Evolutionary conservation across 2,329 filamentous ascomycete genomes (phyloP).

Genomic region (Trichoderma polysporum): DNA sequence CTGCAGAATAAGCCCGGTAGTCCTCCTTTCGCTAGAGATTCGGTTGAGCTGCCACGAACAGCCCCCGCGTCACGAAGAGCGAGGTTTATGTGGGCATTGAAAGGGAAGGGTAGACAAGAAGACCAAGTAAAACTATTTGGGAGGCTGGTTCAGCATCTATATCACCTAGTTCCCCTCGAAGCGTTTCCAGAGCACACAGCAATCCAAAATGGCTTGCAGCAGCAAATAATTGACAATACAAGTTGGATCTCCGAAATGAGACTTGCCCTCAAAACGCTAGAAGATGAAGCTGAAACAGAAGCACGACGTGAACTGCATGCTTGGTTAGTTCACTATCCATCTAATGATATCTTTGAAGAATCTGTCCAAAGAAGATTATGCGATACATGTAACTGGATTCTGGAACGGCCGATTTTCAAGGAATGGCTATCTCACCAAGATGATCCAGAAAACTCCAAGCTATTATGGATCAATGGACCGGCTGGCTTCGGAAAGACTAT

Average conservation of each 20-base stretch:
- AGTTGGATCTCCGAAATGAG: not conserved
- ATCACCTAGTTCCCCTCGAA: not conserved
- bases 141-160: not conserved
- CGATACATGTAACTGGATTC: not conserved
- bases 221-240: not conserved
- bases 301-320: not conserved
- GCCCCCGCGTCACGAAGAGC: not conserved
- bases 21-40: not conserved
- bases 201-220: not conserved
- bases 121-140: not conserved
- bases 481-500: not conserved
- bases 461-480: constrained; percentile 24
- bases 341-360: not conserved
- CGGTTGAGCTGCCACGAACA: not conserved
- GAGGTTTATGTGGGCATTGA: not conserved
- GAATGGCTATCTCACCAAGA: not conserved
- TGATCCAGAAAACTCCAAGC: not conserved
- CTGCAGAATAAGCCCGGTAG: not conserved
- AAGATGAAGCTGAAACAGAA: not conserved
- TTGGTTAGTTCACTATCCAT: not conserved
- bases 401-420: not conserved
- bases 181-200: not conserved
- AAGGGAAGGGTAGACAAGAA: not conserved
- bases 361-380: not conserved
- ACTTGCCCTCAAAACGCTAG: not conserved